Evolutionary conservation across 2,329 filamentous ascomycete species (phyloP), one percentile per base, ranked within the genome.

Genomic region (Talaromyces funiculosus): DNA sequence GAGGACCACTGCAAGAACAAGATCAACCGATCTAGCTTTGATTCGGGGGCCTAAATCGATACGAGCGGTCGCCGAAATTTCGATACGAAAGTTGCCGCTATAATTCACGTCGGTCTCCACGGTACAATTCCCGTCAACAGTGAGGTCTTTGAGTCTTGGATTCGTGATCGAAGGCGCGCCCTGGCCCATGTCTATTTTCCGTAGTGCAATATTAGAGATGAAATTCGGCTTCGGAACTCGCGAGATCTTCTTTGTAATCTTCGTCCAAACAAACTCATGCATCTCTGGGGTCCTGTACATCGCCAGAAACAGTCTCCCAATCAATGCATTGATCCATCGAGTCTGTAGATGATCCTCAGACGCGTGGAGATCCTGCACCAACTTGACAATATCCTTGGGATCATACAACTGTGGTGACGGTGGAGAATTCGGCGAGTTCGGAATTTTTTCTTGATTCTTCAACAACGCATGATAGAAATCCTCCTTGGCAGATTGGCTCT

Each of bases 381-480:
- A 81, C 29, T 88, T 87, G 67, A 97, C 92, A 51, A 97, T 90
- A 75, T 96, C 87, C 69, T 89, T 88, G 16, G 91, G 85, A 31
- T 96, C 89, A 68, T 96, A 96, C 14, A 86, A 82, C 64, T 90
- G 84, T 9, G 90, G 88, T 57, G 82, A 81, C 0, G 92, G 91
- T 0, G 86, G 83, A 20, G 80, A 79, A 59, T 82, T 79, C 22
- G 80, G 79, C 2, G 79, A 77, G 40, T 82, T 81, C 61, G 85
- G 81, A 16, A 84, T 83, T 67, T 88, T 86, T 66, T 92, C 87
- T 71, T 96, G 90, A 64, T 92, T 95, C 67, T 87, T 86, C 40
- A 99, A 80, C 67, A 99, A 80, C 12, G 93, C 90, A 75, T 96
- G 93, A 73, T 99, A 99, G 75, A 99, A 97, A 72, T 99, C 94